A percentile compares a stretch with the other conserved stretches of the same genome.
phyloP scores from a whole-genome alignment of 306 rosid species.

The Sphenostylis stenocarpa region DNA sequence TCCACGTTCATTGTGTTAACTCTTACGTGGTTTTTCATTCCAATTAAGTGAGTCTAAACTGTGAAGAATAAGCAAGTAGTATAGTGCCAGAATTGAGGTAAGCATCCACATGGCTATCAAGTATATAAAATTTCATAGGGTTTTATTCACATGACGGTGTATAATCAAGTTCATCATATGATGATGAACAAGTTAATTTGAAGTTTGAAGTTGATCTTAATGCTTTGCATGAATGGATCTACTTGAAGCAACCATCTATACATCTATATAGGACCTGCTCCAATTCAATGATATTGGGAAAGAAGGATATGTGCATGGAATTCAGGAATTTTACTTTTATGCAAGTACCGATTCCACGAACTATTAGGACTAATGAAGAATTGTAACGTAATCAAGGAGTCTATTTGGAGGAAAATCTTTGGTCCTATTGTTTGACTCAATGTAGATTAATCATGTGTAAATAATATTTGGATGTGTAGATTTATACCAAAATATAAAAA shows the following conservation, averaged over 20 bases:
- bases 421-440: not conserved
- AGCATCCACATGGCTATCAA: conserved; percentile 29
- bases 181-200: not conserved
- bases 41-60: conserved; percentile 7
- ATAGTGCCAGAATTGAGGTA: conserved; percentile 31
- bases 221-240: conserved; percentile 15
- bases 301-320: conserved; percentile 29
- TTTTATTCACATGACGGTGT: conserved; percentile 1
- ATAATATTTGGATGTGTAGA: not conserved
- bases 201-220: not conserved
- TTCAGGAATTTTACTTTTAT: conserved; percentile 33
- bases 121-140: conserved; percentile 21
- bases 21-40: conserved; percentile 14
- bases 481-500: too few species aligned
- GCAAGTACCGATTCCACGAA: not conserved
- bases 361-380: too few species aligned
- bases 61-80: not conserved
- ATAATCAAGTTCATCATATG: conserved; percentile 5
- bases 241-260: conserved; percentile 30
- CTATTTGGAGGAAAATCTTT: not conserved
- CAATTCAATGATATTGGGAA: conserved; percentile 29
- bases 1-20: conserved; percentile 6
- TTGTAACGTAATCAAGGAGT: too few species aligned
- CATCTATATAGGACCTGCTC: not conserved
- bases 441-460: not conserved